phyloP scores from a whole-genome alignment of 164 flowering plant genomes.

The Litsea cubeba region DNA sequence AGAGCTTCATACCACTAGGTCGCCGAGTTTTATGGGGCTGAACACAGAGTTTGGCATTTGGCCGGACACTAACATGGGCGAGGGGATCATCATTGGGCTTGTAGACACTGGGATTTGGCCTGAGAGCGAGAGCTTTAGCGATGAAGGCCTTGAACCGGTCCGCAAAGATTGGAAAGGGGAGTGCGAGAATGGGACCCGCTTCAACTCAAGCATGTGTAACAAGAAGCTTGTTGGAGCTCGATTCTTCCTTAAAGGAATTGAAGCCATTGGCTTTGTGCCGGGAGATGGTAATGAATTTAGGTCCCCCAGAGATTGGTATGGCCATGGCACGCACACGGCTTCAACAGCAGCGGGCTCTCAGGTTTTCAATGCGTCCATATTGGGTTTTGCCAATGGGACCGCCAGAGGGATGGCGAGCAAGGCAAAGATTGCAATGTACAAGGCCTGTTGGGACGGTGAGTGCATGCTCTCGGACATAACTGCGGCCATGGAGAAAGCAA shows the following conservation, averaged over 20 bases:
- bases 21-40: background rate
- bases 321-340: slow-evolving; percentile 17
- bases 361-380: background rate
- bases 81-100: slow-evolving; percentile 3
- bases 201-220: slow-evolving; percentile 5
- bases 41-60: background rate
- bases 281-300: background rate
- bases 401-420: slow-evolving; percentile 4
- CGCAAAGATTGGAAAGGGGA: slow-evolving; percentile 5
- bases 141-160: slow-evolving; percentile 2
- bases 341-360: slow-evolving; percentile 5
- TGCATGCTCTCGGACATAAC: background rate
- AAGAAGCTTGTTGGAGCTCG: slow-evolving; percentile 9
- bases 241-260: background rate
- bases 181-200: slow-evolving; percentile 4
- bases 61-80: slow-evolving; percentile 6
- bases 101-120: too few relatives aligned
- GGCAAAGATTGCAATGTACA: slow-evolving; percentile 6
- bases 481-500: slow-evolving; percentile 11
- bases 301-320: slow-evolving; percentile 1
- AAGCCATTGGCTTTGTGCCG: background rate
- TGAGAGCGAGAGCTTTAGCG: slow-evolving; percentile 5
- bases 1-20: slow-evolving; percentile 3
- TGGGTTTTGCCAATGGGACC: slow-evolving; percentile 4
- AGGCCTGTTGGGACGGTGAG: background rate